Evolutionary conservation across 2,329 filamentous ascomycete genomes (phyloP).

Genomic region (Teratosphaeria zuluensis): DNA sequence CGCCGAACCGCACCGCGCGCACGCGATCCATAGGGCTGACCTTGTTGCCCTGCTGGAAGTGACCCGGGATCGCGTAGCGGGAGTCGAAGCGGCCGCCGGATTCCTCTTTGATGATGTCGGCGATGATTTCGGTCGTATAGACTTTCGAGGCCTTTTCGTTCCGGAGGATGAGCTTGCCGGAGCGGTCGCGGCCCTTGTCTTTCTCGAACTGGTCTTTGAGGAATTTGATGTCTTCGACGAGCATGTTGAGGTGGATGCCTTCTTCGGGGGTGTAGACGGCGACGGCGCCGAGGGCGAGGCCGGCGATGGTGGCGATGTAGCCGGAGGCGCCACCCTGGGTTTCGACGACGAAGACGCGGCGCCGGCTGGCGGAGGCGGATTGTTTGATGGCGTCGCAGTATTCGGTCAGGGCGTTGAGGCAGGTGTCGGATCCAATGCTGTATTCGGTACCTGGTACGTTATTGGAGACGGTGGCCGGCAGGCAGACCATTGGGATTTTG

Average conservation of each 20-base stretch:
- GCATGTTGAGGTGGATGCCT: slow-evolving; percentile 86
- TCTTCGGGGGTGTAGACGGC: slow-evolving; percentile 97
- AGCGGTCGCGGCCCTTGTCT: slow-evolving; percentile 79
- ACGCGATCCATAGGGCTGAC: slow-evolving; percentile 95
- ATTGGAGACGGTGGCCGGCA: slow-evolving; percentile 97
- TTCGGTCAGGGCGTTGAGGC: slow-evolving; percentile 83
- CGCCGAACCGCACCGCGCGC: slow-evolving; percentile 79
- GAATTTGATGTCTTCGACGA: slow-evolving; percentile 80
- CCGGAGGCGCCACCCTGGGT: slow-evolving; percentile 92
- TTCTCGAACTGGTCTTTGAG: slow-evolving; percentile 75
- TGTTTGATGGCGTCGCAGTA: slow-evolving; percentile 98
- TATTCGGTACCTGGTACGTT: slow-evolving; percentile 98
- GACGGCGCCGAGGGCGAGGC: slow-evolving; percentile 80
- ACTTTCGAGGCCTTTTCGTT: slow-evolving; percentile 89
- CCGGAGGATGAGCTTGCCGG: slow-evolving; percentile 88
- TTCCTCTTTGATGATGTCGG: slow-evolving; percentile 91
- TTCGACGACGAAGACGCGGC: slow-evolving; percentile 94
- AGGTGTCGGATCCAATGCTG: slow-evolving; percentile 92
- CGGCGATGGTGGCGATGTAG: slow-evolving; percentile 84
- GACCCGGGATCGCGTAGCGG: slow-evolving; percentile 80
- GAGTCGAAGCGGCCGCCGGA: slow-evolving; percentile 87
- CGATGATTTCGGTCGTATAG: slow-evolving; percentile 87
- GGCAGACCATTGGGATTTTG: slow-evolving; percentile 81
- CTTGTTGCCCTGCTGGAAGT: slow-evolving; percentile 88
- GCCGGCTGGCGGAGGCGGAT: slow-evolving; percentile 84